Evolutionary conservation across 1,284 basidiomycete species (phyloP).

Genomic region (Rhodotorula sp.): DNA sequence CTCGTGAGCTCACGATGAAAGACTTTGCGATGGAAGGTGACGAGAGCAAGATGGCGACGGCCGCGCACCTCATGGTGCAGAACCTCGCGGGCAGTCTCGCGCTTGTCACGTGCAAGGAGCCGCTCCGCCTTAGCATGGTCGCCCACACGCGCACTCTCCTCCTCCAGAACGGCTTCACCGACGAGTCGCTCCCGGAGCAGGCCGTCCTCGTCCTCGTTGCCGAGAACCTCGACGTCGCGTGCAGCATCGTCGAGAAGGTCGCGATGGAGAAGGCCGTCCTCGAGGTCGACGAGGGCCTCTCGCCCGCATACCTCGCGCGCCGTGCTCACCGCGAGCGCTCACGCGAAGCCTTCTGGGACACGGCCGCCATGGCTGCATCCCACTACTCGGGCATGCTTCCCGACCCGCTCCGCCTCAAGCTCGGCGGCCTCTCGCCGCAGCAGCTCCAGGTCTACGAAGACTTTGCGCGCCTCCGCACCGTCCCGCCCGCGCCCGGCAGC

Average conservation of each 20-base stretch:
- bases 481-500: constrained; percentile 9
- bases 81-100: constrained; percentile 96
- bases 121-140: constrained; percentile 88
- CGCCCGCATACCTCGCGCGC: constrained; percentile 76
- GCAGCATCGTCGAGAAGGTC: constrained; percentile 92
- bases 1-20: constrained; percentile 90
- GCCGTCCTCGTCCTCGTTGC: constrained; percentile 76
- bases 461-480: constrained; percentile 58
- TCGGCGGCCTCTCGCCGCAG: constrained; percentile 74
- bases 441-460: constrained; percentile 95
- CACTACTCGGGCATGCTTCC: constrained; percentile 80
- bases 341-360: constrained; percentile 84
- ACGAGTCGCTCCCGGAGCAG: constrained; percentile 60
- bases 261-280: constrained; percentile 94
- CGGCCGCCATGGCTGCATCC: constrained; percentile 64
- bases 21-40: constrained; percentile 95
- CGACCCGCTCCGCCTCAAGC: constrained; percentile 82
- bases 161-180: constrained; percentile 80
- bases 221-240: constrained; percentile 93
- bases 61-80: constrained; percentile 95
- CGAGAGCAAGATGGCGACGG: constrained; percentile 85
- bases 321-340: constrained; percentile 82
- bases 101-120: constrained; percentile 97
- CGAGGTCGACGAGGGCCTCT: constrained; percentile 93
- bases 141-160: constrained; percentile 80